These are phyloP conservation scores for Leccinum obscurum DNA, from an alignment of 768 basidiomycete species.

Conservation along the genomic window DNA sequence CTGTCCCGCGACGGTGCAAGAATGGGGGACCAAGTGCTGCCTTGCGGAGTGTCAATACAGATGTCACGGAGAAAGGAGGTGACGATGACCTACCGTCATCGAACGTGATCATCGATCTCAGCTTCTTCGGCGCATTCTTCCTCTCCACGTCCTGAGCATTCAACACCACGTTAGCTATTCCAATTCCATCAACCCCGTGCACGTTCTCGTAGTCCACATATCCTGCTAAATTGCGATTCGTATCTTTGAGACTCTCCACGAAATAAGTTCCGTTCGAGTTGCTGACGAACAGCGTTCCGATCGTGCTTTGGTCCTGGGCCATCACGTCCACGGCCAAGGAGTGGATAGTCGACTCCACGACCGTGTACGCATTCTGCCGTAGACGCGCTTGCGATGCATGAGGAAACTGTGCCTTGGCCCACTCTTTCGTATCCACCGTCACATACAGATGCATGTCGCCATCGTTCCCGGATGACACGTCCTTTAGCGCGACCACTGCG, in stretches of 20 bases:
- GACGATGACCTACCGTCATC: conserved; percentile 63
- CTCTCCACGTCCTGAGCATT: conserved; percentile 85
- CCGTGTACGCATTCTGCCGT: conserved; percentile 27
- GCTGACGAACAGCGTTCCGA: no score
- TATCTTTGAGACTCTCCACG: no score
- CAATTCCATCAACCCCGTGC: conserved; percentile 87
- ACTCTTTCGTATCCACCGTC: conserved; percentile 75
- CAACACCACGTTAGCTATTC: conserved; percentile 82
- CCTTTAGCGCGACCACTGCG: conserved; percentile 87
- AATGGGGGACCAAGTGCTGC: conserved; percentile 77
- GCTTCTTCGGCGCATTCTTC: conserved; percentile 59
- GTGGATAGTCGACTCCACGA: no score
- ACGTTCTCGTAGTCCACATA: no score
- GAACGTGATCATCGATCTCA: conserved; percentile 83
- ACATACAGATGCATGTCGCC: conserved; percentile 88
- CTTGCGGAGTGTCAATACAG: conserved; percentile 20
- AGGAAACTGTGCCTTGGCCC: conserved; percentile 92
- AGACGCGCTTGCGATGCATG: conserved; percentile 77
- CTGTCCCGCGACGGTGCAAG: conserved; percentile 55
- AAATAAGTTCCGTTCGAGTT: no score
- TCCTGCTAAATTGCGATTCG: no score
- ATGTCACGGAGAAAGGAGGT: not conserved
- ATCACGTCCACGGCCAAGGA: no score
- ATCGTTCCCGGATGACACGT: conserved; percentile 49
- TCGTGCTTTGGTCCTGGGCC: no score